phyloP scores from a whole-genome alignment of 139 green algal species.

The Mychonastes homosphaera region DNA sequence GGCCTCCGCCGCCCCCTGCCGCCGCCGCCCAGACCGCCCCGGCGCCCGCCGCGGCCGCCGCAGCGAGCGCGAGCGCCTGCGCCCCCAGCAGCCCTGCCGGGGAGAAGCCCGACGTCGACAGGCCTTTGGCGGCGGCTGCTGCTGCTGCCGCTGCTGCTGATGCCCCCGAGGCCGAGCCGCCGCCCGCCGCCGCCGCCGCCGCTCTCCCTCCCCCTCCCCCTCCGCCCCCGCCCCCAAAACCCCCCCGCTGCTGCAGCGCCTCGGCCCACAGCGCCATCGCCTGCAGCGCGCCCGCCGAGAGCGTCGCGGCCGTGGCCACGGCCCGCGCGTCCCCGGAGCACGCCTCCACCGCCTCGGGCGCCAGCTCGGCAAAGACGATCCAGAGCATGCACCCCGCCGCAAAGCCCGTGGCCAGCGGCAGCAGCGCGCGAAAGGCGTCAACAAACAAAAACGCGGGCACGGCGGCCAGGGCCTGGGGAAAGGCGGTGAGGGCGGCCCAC shows the following conservation, averaged over 20 bases:
- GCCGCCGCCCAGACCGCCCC: too few species aligned
- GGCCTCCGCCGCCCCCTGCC: too few species aligned
- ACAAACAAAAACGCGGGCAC: conserved; percentile 92
- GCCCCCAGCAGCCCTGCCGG: too few species aligned
- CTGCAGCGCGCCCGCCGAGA: conserved; percentile 56
- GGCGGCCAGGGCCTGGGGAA: conserved; percentile 83
- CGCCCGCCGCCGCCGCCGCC: not conserved
- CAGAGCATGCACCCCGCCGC: conserved; percentile 98
- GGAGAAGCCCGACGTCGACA: too few species aligned
- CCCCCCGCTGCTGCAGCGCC: not conserved
- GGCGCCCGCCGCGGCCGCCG: too few species aligned
- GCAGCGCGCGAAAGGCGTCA: conserved; percentile 69
- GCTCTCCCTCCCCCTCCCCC: not conserved
- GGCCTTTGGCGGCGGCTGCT: too few species aligned
- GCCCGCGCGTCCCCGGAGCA: conserved; percentile 22
- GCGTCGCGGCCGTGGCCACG: conserved; percentile 78
- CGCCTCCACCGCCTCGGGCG: conserved; percentile 81
- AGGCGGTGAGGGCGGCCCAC: conserved; percentile 72
- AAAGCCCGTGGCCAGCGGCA: conserved; percentile 91
- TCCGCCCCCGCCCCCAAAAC: too few species aligned
- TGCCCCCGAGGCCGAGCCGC: not conserved
- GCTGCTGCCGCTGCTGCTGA: too few species aligned
- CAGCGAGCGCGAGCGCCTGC: too few species aligned
- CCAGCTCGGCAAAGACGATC: conserved; percentile 93
- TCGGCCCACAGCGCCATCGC: not conserved